phyloP scores from a whole-genome alignment of 805 yeast species.

The Candida montana region DNA sequence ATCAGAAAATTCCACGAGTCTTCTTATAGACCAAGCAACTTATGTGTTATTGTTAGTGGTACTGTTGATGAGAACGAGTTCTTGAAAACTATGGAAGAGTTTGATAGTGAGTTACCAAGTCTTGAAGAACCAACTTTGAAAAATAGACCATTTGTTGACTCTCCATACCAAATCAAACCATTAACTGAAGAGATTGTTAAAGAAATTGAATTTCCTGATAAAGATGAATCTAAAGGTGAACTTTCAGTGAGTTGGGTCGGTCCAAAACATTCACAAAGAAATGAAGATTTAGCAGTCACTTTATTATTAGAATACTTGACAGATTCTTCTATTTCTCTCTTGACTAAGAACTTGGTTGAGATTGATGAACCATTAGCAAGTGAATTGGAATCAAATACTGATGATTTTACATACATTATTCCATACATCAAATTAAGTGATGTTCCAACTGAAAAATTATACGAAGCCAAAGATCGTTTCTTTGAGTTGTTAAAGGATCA shows the following conservation, averaged over 20 bases:
- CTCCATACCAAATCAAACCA: conserved; percentile 37
- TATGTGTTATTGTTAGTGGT: conserved; percentile 82
- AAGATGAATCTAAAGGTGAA: conserved; percentile 82
- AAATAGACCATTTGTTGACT: conserved; percentile 77
- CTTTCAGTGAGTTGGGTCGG: conserved; percentile 76
- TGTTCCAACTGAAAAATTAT: conserved; percentile 65
- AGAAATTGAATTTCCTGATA: conserved; percentile 77
- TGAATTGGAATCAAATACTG: conserved; percentile 62
- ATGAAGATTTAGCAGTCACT: conserved; percentile 63
- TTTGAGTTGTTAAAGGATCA: conserved; percentile 50
- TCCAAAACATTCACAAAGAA: conserved; percentile 49
- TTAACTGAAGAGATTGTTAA: conserved; percentile 34
- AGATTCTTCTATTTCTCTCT: conserved; percentile 69
- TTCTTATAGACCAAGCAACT: conserved; percentile 76
- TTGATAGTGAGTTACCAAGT: conserved; percentile 53
- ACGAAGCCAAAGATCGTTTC: conserved; percentile 47
- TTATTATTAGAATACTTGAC: conserved; percentile 70
- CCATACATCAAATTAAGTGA: conserved; percentile 54
- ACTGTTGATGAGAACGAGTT: conserved; percentile 74
- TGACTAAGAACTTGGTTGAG: conserved; percentile 70
- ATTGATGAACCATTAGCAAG: conserved; percentile 78
- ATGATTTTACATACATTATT: conserved; percentile 63
- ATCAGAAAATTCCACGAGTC: conserved; percentile 70
- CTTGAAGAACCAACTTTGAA: conserved; percentile 19
- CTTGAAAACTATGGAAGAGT: conserved; percentile 48